Evolutionary conservation across 805 yeast species (phyloP), one percentile per base, ranked within the genome.

Genomic region (Blastobotrys parvus): DNA sequence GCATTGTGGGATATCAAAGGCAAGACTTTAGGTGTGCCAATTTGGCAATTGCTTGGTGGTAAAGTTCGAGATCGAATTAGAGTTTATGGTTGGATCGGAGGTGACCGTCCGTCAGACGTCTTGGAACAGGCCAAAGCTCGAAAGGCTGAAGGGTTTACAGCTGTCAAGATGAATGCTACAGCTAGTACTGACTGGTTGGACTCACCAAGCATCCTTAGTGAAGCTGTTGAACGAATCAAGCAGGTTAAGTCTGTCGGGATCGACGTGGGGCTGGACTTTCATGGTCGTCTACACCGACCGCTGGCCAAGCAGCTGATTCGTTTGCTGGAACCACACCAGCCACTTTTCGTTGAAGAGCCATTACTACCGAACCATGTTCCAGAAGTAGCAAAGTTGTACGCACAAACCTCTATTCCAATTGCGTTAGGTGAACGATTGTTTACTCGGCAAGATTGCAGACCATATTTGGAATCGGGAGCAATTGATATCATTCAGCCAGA

Each of bases 1-100:
- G 63, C 63, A 2, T 48, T 59, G 34, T 59, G 63, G 63, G 63
- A 59, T 41, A 48, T 59, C 43, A 59, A 59, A 46, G 63, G 63
- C 22, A 54, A 49, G 43, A 21, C 48, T 3, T 57, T 59, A 13
- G 57, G 57, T 15, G 60, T 59, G 3, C 63, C 63, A 2, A 50
- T 59, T 20, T 59, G 42, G 38, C 54, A 57, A 38, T 49, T 59
- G 22, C 47, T 59, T 4, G 63, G 63, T 22, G 63, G 63, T 17
- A 55, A 48, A 41, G 60, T 59, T 7, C 51, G 63, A 35, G 58
- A 59, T 18, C 44, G 48, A 21, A 49, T 59, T 19, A 43, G 43
- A 10, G 63, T 59, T 15, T 59, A 59, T 38, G 59, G 59, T 15
- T 59, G 63, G 63, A 59, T 59, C 42, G 63, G 63, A 7, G 63